Conservation (phyloP, 2,329 filamentous ascomycete species). For the Aspergillus sp. region DNA sequence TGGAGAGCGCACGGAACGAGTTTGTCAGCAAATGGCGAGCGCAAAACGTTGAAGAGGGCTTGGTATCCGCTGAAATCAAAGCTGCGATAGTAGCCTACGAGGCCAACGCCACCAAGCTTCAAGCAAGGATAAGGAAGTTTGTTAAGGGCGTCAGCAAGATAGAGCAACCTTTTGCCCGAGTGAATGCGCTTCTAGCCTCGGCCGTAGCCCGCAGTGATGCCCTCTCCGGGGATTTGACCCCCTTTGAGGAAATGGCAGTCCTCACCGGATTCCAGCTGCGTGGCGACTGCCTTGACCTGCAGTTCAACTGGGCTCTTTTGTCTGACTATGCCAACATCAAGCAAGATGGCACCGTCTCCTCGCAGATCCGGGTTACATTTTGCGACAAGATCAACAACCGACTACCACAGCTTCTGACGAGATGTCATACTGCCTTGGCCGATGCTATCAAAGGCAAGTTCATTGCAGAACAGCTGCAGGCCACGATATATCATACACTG, state of each 20-base stretch:
- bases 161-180: conserved; percentile 14
- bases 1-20: too few relatives aligned
- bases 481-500: conserved; percentile 7
- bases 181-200: conserved; percentile 13
- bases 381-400: not conserved
- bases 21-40: too few relatives aligned
- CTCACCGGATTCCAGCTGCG: conserved; percentile 12
- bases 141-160: conserved; percentile 2
- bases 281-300: conserved; percentile 5
- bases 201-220: not conserved
- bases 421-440: not conserved
- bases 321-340: not conserved
- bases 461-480: conserved; percentile 10
- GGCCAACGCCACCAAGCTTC: not conserved
- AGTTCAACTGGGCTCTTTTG: conserved; percentile 6
- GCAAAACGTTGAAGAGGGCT: too few relatives aligned
- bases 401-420: not conserved
- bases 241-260: not conserved
- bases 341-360: not conserved
- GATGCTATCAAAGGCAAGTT: not conserved
- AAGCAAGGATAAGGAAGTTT: conserved; percentile 1
- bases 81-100: not conserved
- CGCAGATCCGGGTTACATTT: not conserved
- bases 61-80: not conserved
- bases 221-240: not conserved